phyloP scores from a whole-genome alignment of 371 early-diverging fungal genomes.

The Mortierella sp. region DNA sequence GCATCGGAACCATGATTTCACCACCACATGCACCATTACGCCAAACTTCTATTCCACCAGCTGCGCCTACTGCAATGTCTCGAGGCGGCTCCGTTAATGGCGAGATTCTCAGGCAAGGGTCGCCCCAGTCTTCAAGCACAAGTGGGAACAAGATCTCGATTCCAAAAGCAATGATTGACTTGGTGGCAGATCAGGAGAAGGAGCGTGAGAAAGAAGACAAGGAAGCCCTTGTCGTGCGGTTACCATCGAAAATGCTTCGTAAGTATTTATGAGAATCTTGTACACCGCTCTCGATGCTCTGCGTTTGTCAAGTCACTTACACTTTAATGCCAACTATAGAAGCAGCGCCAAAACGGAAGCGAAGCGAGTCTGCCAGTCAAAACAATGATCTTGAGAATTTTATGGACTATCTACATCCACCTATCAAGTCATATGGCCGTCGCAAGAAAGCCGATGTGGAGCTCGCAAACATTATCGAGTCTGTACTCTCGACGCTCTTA shows the following conservation, averaged over 20 bases:
- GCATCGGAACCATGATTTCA: conserved; percentile 37
- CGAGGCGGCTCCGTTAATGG: conserved; percentile 9
- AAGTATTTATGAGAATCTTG: conserved; percentile 10
- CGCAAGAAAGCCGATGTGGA: conserved; percentile 51
- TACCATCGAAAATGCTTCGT: conserved; percentile 52
- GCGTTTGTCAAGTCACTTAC: no score
- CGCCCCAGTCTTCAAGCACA: conserved; percentile 25
- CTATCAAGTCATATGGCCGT: conserved; percentile 43
- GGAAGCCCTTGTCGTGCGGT: conserved; percentile 42
- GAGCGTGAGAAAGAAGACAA: conserved; percentile 47
- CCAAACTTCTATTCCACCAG: conserved; percentile 30
- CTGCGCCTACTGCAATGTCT: conserved; percentile 10
- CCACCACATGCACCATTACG: conserved; percentile 33
- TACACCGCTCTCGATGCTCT: no score
- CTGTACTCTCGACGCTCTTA: conserved; percentile 33
- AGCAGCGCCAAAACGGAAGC: conserved; percentile 40
- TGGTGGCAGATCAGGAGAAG: conserved; percentile 39
- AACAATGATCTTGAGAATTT: conserved; percentile 32
- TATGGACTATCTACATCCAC: conserved; percentile 30
- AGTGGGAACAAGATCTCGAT: conserved; percentile 49
- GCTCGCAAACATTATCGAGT: conserved; percentile 50
- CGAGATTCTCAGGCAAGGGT: conserved; percentile 33
- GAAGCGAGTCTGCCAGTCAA: conserved; percentile 41
- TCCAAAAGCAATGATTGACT: conserved; percentile 50
- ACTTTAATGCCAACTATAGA: conserved; percentile 1